phyloP scores from a whole-genome alignment of 768 basidiomycete genomes.

The Agaricus sinodeliciosus region DNA sequence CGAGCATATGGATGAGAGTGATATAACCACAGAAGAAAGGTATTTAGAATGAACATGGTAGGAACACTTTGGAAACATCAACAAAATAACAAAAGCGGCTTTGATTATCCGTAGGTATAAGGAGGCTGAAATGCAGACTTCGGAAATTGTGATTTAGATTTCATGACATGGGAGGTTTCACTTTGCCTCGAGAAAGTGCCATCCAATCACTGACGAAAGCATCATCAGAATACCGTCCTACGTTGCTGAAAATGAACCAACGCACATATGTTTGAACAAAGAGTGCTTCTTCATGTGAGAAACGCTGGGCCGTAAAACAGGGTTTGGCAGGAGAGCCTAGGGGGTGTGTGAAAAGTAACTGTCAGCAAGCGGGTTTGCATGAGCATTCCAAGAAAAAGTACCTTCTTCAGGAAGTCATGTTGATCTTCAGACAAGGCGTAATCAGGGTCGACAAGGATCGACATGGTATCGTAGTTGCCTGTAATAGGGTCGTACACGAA shows the following conservation, averaged over 20 bases:
- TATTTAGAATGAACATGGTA: too few species aligned
- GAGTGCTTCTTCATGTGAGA: constrained; percentile 8
- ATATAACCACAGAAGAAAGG: too few species aligned
- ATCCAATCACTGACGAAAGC: constrained; percentile 1
- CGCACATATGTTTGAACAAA: constrained; percentile 7
- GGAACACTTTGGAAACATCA: too few species aligned
- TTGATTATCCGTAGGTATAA: too few species aligned
- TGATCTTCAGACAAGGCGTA: not conserved
- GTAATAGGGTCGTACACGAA: constrained; percentile 1
- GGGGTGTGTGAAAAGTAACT: not conserved
- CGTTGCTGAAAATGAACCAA: not conserved
- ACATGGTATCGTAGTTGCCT: constrained; percentile 1
- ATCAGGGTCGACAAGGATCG: not conserved
- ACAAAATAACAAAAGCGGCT: too few species aligned
- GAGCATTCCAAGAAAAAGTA: not conserved
- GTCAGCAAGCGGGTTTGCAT: not conserved
- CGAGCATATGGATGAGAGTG: too few species aligned
- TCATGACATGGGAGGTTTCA: not conserved
- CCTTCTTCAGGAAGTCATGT: constrained; percentile 6
- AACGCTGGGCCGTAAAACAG: constrained; percentile 8
- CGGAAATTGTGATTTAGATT: not conserved
- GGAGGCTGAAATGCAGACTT: not conserved
- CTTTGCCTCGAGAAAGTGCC: not conserved
- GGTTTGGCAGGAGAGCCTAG: constrained; percentile 7
- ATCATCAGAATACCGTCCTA: not conserved